A percentile compares a stretch with the other conserved stretches of the same genome.
These are phyloP conservation scores for Aphanoascus verrucosus DNA, from an alignment of 2,329 filamentous ascomycete species.

Conservation along the genomic window DNA sequence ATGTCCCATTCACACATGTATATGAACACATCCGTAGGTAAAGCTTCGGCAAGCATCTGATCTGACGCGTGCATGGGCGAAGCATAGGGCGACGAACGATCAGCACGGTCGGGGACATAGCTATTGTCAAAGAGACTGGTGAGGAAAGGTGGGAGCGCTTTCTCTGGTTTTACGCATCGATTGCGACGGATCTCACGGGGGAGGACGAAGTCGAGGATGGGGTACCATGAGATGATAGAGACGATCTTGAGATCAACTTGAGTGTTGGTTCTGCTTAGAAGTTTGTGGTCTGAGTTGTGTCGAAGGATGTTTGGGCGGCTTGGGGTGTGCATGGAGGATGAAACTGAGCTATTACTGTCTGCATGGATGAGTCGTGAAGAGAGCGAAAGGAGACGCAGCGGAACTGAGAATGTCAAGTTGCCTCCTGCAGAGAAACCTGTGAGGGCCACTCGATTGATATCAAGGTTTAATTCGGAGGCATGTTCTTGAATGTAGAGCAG, in stretches of 20 bases:
- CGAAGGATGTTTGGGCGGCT: conserved; percentile 11
- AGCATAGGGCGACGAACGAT: conserved; percentile 48
- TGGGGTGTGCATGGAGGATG: conserved; percentile 1
- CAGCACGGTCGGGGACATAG: conserved; percentile 37
- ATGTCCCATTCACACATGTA: conserved; percentile 58
- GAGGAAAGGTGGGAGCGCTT: conserved; percentile 39
- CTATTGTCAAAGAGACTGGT: conserved; percentile 41
- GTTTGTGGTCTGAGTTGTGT: conserved; percentile 16
- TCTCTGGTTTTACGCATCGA: conserved; percentile 43
- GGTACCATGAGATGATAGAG: conserved; percentile 52
- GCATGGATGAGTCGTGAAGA: conserved; percentile 11
- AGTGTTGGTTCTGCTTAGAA: conserved; percentile 15
- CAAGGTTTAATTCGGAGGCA: conserved; percentile 46
- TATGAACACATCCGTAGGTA: conserved; percentile 52
- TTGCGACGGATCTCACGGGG: conserved; percentile 49
- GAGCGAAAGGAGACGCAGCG: conserved; percentile 40
- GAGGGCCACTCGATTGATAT: conserved; percentile 47
- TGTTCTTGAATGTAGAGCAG: conserved; percentile 48
- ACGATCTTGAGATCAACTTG: conserved; percentile 40
- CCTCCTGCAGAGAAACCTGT: conserved; percentile 54
- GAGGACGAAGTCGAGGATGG: conserved; percentile 51
- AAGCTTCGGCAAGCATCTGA: conserved; percentile 41
- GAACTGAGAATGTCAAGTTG: conserved; percentile 53
- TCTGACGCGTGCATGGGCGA: conserved; percentile 48
- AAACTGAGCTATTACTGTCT: conserved; percentile 7